Evolutionary conservation across 345 rosid genomes (phyloP), one percentile per base, ranked within the genome.

Genomic region (Populus pruinosa): DNA sequence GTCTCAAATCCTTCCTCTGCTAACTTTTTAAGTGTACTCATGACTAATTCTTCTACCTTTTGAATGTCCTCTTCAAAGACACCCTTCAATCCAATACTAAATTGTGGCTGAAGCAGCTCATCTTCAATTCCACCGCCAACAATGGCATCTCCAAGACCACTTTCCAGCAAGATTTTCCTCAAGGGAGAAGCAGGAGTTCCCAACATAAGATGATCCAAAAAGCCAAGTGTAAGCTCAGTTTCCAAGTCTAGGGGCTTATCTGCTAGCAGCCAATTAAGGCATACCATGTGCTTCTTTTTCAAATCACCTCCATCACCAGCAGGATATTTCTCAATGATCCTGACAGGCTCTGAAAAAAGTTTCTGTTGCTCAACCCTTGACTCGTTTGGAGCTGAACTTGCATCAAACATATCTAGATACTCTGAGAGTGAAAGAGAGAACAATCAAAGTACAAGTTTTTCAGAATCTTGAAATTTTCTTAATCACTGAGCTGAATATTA

Each of bases 131-230:
- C 98, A 72, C 97, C 96, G 64, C 96, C 94, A 76, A 93, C 83
- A 79, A 96, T 94, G 74, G 96, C 99, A 62, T 92, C 98, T 69
- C 98, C 99, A 36, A 95, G 89, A 78, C 98, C 93, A 82, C 99
- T 95, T 88, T 95, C 99, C 64, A 95, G 85, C 80, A 95, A 88
- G 72, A 83, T 90, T 86, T 93, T 95, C 88, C 94, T 90, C 83
- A 95, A 84, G 31, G 98, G 99, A 70, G 99, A 90, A 81, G 99
- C 94, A 81, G 97, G 98, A 83, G 96, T 91, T 77, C 98, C 98
- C 89, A 96, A 81, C 93, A 96, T 85, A 44, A 92, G 96, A 86
- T 95, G 94, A 86, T 96, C 97, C 87, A 96, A 80, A 84, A 96
- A 92, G 72, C 97, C 96, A 71, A 93, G 93, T 0, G 94, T 71